Evolutionary conservation across 2,329 filamentous ascomycete species (phyloP).

Genomic region (Hypoxylon sp.): DNA sequence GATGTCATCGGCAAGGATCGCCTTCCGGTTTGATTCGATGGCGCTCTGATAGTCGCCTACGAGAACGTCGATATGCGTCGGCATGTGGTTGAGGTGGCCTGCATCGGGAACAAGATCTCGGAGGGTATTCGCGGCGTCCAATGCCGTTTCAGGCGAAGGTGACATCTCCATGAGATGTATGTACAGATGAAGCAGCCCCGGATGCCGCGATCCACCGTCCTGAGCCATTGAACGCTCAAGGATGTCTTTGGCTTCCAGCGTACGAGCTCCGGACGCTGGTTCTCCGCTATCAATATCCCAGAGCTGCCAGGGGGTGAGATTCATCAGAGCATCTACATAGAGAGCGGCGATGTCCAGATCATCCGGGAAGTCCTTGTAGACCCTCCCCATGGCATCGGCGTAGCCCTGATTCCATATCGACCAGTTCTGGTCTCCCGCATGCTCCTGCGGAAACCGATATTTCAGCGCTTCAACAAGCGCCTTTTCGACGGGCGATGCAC

Average conservation of each 20-base stretch:
- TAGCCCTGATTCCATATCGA: conserved; percentile 71
- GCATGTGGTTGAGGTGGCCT: conserved; percentile 83
- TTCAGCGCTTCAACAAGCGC: conserved; percentile 75
- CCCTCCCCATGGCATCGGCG: conserved; percentile 71
- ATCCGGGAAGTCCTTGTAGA: conserved; percentile 66
- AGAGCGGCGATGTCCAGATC: conserved; percentile 76
- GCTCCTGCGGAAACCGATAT: conserved; percentile 71
- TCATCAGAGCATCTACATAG: conserved; percentile 77
- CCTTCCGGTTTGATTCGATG: conserved; percentile 76
- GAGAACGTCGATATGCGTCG: conserved; percentile 81
- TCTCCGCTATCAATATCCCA: conserved; percentile 73
- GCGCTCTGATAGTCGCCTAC: conserved; percentile 79
- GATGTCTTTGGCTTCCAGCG: conserved; percentile 70
- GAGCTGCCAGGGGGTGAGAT: conserved; percentile 74
- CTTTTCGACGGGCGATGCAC: conserved; percentile 67
- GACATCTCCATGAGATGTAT: conserved; percentile 88
- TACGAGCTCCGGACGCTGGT: conserved; percentile 68
- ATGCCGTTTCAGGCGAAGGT: conserved; percentile 71
- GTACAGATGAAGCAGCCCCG: conserved; percentile 81
- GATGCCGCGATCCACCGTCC: conserved; percentile 68
- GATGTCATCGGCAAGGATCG: conserved; percentile 77
- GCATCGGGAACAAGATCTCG: conserved; percentile 77
- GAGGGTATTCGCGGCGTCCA: conserved; percentile 73
- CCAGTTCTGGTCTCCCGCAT: conserved; percentile 63
- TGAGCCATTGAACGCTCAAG: conserved; percentile 71